Evolutionary conservation across 805 yeast genomes (phyloP).

Genomic region (Metschnikowia cerradonensis): DNA sequence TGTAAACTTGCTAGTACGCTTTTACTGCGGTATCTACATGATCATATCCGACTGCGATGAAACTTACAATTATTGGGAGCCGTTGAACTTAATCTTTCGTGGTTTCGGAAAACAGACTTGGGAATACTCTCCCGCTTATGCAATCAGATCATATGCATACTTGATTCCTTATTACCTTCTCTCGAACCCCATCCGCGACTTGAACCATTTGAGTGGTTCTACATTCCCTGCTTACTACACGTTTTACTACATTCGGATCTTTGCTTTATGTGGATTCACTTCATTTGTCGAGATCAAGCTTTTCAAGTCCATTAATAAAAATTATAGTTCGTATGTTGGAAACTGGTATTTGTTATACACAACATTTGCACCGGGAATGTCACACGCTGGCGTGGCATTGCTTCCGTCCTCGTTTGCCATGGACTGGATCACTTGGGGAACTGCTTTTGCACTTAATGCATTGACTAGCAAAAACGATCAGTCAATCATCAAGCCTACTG

Average conservation of each 20-base stretch:
- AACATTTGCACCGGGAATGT: slow-evolving; percentile 72
- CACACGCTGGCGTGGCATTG: slow-evolving; percentile 82
- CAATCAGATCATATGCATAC: slow-evolving; percentile 84
- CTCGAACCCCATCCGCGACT: slow-evolving; percentile 22
- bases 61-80: slow-evolving; percentile 91
- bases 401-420: slow-evolving; percentile 77
- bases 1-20: slow-evolving; percentile 19
- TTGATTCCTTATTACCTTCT: slow-evolving; percentile 46
- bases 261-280: slow-evolving; percentile 36
- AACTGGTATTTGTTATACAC: slow-evolving; percentile 62
- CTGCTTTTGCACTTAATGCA: slow-evolving; percentile 33
- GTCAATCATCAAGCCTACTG: slow-evolving; percentile 9
- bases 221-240: slow-evolving; percentile 23
- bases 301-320: slow-evolving; percentile 36
- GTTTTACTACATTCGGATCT: slow-evolving; percentile 53
- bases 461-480: slow-evolving; percentile 8
- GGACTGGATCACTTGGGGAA: slow-evolving; percentile 43
- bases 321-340: slow-evolving; percentile 40
- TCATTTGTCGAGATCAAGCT: slow-evolving; percentile 51
- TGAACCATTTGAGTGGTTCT: slow-evolving; percentile 10
- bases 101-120: slow-evolving; percentile 92
- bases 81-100: slow-evolving; percentile 70
- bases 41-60: slow-evolving; percentile 92
- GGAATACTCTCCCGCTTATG: slow-evolving; percentile 90
- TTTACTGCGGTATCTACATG: slow-evolving; percentile 47